Evolutionary conservation across 495 filamentous ascomycete genomes (phyloP).

Genomic region (Penicillium coprophilum): DNA sequence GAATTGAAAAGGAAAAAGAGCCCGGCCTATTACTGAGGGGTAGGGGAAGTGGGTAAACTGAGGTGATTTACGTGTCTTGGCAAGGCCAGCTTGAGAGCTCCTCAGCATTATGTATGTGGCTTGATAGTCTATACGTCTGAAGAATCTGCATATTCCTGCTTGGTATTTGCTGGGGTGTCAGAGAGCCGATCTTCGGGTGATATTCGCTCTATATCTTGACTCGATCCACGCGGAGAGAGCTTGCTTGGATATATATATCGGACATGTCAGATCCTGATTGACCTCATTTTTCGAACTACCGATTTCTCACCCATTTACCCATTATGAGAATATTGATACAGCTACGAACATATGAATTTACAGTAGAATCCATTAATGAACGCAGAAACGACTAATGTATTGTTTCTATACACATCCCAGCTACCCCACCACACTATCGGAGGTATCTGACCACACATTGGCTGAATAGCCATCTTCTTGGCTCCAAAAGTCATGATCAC

Average conservation of each 20-base stretch:
- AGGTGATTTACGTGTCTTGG: constrained; percentile 24
- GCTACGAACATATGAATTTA: not conserved
- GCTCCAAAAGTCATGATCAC: constrained; percentile 35
- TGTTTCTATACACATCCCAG: constrained; percentile 51
- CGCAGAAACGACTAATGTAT: constrained; percentile 41
- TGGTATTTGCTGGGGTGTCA: not conserved
- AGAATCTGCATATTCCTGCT: not conserved
- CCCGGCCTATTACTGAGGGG: constrained; percentile 9
- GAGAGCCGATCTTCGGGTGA: not conserved
- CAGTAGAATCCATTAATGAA: constrained; percentile 14
- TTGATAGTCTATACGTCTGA: not conserved
- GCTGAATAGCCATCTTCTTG: constrained; percentile 34
- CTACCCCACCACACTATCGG: constrained; percentile 28
- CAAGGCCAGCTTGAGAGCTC: constrained; percentile 6
- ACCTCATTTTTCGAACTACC: not conserved
- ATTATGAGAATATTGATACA: not conserved
- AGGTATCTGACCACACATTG: constrained; percentile 24
- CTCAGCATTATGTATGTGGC: constrained; percentile 6
- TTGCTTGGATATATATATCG: not conserved
- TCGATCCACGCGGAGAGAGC: not conserved
- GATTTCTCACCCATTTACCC: not conserved
- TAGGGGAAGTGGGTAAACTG: constrained; percentile 24
- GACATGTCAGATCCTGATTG: not conserved
- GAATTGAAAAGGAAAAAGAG: not conserved
- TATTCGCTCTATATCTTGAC: not conserved